Conservation (phyloP, 345 rosid genomes). For the Lepidium sativum region DNA sequence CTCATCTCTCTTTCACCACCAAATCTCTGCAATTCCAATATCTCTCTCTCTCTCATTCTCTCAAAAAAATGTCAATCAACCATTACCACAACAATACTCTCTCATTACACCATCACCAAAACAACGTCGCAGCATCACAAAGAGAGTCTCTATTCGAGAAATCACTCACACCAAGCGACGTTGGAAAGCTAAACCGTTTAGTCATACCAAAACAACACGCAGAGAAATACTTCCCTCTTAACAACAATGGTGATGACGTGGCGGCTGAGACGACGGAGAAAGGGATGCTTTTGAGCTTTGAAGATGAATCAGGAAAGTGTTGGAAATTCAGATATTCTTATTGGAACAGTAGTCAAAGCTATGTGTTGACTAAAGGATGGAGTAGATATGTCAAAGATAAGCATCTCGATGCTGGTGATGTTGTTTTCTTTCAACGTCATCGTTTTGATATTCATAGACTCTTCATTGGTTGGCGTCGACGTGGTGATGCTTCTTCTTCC, state of each 20-base stretch:
- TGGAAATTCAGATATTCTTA: constrained; percentile 86
- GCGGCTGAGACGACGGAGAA: constrained; percentile 25
- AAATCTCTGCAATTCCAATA: constrained; percentile 22
- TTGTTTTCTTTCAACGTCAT: constrained; percentile 57
- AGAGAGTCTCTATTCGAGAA: constrained; percentile 64
- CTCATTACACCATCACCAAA: constrained; percentile 26
- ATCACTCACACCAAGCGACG: constrained; percentile 85
- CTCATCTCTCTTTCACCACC: constrained; percentile 31
- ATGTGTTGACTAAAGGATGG: constrained; percentile 91
- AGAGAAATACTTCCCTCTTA: constrained; percentile 72
- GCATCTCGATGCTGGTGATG: constrained; percentile 69
- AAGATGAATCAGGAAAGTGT: constrained; percentile 71
- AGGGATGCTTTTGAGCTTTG: constrained; percentile 57
- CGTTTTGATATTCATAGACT: constrained; percentile 38
- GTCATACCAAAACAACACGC: constrained; percentile 93
- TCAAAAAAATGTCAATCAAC: constrained; percentile 38
- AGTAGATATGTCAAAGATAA: constrained; percentile 83
- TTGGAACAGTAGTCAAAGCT: constrained; percentile 82
- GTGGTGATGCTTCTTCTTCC: constrained; percentile 18
- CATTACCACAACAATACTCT: constrained; percentile 29
- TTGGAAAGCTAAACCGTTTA: constrained; percentile 83
- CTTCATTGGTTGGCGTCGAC: constrained; percentile 69
- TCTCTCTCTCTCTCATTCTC: constrained; percentile 4
- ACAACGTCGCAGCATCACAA: constrained; percentile 7
- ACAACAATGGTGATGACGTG: constrained; percentile 11